phyloP scores from a whole-genome alignment of 371 early-diverging fungal genomes.

The Cokeromyces recurvatus region DNA sequence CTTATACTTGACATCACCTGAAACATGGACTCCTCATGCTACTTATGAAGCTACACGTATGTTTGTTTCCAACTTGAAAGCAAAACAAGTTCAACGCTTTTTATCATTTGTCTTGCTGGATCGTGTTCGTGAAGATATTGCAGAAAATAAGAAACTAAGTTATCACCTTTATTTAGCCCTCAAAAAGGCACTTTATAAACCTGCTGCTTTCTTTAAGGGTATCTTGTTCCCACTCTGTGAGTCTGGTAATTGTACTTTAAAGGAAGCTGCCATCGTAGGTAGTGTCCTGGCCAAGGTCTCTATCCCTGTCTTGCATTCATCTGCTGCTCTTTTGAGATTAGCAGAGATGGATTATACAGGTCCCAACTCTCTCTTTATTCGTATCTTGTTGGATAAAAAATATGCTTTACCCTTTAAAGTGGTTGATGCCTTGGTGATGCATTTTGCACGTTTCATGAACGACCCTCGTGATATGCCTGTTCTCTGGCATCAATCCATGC shows the following conservation, averaged over 20 bases:
- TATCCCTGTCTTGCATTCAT: constrained; percentile 93
- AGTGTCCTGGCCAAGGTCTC: constrained; percentile 89
- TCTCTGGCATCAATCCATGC: constrained; percentile 94
- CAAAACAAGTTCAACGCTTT: constrained; percentile 89
- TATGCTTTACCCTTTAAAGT: constrained; percentile 97
- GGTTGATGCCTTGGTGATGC: constrained; percentile 90
- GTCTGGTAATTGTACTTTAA: constrained; percentile 89
- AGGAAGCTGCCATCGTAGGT: constrained; percentile 95
- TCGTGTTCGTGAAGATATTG: constrained; percentile 91
- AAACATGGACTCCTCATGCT: constrained; percentile 95
- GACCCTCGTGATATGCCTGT: constrained; percentile 88
- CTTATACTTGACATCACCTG: constrained; percentile 85
- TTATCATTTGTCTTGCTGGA: constrained; percentile 84
- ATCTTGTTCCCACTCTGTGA: constrained; percentile 95
- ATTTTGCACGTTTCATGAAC: constrained; percentile 86
- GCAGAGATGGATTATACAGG: constrained; percentile 98
- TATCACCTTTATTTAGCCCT: constrained; percentile 94
- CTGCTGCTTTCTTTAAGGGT: constrained; percentile 97
- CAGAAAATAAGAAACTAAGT: constrained; percentile 91
- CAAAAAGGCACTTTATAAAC: constrained; percentile 95
- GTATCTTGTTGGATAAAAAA: constrained; percentile 95
- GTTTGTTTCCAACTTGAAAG: constrained; percentile 93
- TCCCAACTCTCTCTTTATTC: constrained; percentile 90
- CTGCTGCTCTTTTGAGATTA: constrained; percentile 88
- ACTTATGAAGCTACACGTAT: constrained; percentile 94